These are phyloP conservation scores for Phaffia tasmanica DNA, from an alignment of 768 basidiomycete genomes.

Conservation along the genomic window DNA sequence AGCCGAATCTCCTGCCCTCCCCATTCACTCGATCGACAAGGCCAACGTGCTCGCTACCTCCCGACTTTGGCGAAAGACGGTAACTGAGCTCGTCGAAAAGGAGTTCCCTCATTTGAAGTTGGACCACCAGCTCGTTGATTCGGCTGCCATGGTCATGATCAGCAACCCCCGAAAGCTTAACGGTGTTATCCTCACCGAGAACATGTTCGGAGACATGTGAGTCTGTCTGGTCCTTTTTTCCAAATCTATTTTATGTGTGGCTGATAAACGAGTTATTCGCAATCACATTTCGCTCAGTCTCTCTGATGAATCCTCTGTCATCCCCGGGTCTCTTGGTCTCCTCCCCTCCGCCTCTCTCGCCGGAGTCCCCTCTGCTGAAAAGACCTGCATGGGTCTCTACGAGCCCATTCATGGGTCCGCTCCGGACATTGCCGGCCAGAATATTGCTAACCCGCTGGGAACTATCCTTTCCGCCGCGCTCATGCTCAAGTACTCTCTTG, in stretches of 20 bases:
- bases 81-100: conserved; percentile 64
- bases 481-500: conserved; percentile 88
- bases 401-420: conserved; percentile 89
- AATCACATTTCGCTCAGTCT: conserved; percentile 48
- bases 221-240: conserved; percentile 34
- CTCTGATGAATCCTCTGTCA: conserved; percentile 92
- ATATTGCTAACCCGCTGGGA: conserved; percentile 88
- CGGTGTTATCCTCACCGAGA: conserved; percentile 88
- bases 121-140: conserved; percentile 88
- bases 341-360: conserved; percentile 93
- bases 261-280: not conserved
- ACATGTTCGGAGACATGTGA: conserved; percentile 94
- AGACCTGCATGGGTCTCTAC: conserved; percentile 75
- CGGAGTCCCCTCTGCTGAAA: conserved; percentile 59
- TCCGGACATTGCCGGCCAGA: conserved; percentile 87
- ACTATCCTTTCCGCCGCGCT: conserved; percentile 89
- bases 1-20: conserved; percentile 66
- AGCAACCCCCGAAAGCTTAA: conserved; percentile 81
- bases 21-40: conserved; percentile 91
- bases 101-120: conserved; percentile 82
- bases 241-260: not conserved
- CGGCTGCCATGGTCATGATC: conserved; percentile 92
- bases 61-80: conserved; percentile 85
- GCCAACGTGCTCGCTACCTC: conserved; percentile 96
- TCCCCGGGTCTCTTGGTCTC: conserved; percentile 92